Conservation (phyloP, 192 early-diverging fungal species). For the Globomyces pollinis-pini region DNA sequence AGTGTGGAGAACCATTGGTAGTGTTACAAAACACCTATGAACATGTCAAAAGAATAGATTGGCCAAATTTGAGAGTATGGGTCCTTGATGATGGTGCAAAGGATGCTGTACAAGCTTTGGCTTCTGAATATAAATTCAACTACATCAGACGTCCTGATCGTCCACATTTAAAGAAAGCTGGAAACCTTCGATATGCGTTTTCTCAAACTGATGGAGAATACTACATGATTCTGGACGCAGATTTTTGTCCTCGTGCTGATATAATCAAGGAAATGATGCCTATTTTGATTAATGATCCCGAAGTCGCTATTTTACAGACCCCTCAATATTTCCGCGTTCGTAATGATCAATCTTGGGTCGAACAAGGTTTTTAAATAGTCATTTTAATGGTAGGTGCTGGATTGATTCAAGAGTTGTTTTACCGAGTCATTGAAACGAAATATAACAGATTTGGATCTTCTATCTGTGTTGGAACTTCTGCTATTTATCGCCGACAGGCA, state of each 20-base stretch:
- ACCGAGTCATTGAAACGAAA: too few species aligned
- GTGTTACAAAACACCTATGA: background rate
- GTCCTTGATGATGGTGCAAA: slow-evolving; percentile 1
- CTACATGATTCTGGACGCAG: background rate
- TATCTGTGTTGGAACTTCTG: background rate
- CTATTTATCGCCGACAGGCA: background rate
- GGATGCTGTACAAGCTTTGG: background rate
- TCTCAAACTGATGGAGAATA: background rate
- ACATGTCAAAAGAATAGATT: background rate
- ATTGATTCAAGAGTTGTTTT: background rate
- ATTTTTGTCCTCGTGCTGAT: too few species aligned
- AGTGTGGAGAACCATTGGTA: too few species aligned
- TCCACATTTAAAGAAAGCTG: slow-evolving; percentile 5
- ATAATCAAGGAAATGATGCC: too few species aligned
- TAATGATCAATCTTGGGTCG: too few species aligned
- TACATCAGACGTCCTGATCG: background rate
- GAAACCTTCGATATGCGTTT: slow-evolving; percentile 3
- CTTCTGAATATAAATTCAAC: background rate
- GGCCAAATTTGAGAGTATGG: background rate
- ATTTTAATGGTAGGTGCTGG: background rate
- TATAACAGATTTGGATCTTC: background rate
- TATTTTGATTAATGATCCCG: too few species aligned
- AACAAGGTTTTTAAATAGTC: too few species aligned
- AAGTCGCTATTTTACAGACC: too few species aligned
- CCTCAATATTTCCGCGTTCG: too few species aligned